phyloP scores from a whole-genome alignment of 352 stramenopile genomes.

The Phytophthora macrochlamydospora region DNA sequence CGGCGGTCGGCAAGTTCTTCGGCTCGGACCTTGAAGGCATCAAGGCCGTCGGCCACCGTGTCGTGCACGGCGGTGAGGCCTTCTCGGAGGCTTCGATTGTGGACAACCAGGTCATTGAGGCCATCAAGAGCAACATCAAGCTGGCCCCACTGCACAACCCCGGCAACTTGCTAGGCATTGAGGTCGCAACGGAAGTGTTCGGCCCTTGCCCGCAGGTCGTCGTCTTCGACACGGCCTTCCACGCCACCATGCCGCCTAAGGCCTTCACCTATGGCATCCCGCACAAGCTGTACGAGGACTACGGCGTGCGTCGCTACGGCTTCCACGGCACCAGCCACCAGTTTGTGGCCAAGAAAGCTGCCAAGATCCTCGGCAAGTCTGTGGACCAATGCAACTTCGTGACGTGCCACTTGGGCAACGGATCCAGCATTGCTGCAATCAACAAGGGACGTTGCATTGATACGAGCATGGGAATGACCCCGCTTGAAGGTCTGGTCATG shows the following conservation, averaged over 20 bases:
- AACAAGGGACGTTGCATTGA: constrained; percentile 80
- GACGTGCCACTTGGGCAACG: constrained; percentile 90
- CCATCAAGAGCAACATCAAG: constrained; percentile 63
- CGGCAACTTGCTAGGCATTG: constrained; percentile 84
- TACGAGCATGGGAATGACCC: constrained; percentile 91
- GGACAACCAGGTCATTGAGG: constrained; percentile 51
- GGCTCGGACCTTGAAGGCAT: constrained; percentile 57
- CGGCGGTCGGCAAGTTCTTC: constrained; percentile 67
- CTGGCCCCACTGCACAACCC: constrained; percentile 90
- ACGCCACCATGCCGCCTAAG: constrained; percentile 82
- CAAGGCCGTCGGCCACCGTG: constrained; percentile 81
- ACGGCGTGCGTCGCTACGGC: constrained; percentile 87
- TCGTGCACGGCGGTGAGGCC: constrained; percentile 88
- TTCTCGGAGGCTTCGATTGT: constrained; percentile 71
- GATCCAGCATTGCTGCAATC: constrained; percentile 84
- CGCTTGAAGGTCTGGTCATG: constrained; percentile 90
- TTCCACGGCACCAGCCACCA: constrained; percentile 92
- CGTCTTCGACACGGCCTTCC: constrained; percentile 93
- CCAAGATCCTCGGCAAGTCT: constrained; percentile 58
- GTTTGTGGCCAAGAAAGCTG: constrained; percentile 82
- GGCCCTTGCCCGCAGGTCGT: constrained; percentile 71
- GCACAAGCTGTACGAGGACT: constrained; percentile 77
- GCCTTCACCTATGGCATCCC: constrained; percentile 86
- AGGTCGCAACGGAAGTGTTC: constrained; percentile 80
- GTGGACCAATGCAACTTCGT: constrained; percentile 73